phyloP scores from a whole-genome alignment of 257 asterid species.

The Coffea canephora region DNA sequence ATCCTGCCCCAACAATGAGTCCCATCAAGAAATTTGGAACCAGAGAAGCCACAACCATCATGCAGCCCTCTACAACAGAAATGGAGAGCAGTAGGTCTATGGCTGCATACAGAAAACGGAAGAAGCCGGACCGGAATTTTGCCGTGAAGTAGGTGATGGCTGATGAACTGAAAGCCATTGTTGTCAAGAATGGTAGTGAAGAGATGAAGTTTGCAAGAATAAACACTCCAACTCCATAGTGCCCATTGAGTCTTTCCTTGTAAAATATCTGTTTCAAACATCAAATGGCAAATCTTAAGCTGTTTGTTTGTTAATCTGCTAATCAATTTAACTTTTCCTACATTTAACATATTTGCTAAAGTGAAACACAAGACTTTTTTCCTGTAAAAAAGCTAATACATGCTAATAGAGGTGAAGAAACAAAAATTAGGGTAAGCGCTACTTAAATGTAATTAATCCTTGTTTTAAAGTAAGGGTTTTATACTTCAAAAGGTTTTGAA shows the following conservation, averaged over 20 bases:
- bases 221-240: constrained; percentile 79
- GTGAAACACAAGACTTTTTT: too few species aligned
- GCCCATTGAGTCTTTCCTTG: constrained; percentile 71
- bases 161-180: constrained; percentile 56
- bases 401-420: too few species aligned
- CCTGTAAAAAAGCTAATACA: too few species aligned
- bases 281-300: background rate
- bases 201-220: constrained; percentile 72
- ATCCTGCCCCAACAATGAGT: constrained; percentile 69
- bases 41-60: constrained; percentile 87
- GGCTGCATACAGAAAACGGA: constrained; percentile 50
- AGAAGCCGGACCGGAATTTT: constrained; percentile 65
- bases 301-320: background rate
- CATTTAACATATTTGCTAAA: too few species aligned
- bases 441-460: too few species aligned
- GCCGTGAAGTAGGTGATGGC: constrained; percentile 66
- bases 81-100: constrained; percentile 60
- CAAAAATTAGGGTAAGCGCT: too few species aligned
- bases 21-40: constrained; percentile 96
- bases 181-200: constrained; percentile 66
- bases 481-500: too few species aligned
- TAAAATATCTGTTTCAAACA: constrained; percentile 54
- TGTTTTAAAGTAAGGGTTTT: too few species aligned
- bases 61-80: constrained; percentile 79
- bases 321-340: background rate